Conservation (phyloP, 1,284 basidiomycete genomes). For the Ceratobasidium sp. region DNA sequence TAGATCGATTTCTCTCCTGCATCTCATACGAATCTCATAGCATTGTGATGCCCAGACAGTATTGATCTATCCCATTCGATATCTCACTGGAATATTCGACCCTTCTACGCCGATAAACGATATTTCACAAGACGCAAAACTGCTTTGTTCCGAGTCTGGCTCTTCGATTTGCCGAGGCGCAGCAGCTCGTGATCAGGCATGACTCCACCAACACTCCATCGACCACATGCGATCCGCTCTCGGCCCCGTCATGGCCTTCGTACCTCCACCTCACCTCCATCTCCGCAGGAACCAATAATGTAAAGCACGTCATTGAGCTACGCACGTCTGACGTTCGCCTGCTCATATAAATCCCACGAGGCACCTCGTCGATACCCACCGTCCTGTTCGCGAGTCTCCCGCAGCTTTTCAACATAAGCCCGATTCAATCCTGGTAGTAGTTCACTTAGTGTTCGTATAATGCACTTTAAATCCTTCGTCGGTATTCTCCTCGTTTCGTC, state of each 20-base stretch:
- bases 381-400: background rate
- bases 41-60: background rate
- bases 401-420: background rate
- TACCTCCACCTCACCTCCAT: too few relatives aligned
- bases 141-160: background rate
- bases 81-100: background rate
- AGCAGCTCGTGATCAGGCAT: background rate
- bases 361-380: background rate
- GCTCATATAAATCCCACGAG: background rate
- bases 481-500: slow-evolving; percentile 5
- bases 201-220: background rate
- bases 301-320: background rate
- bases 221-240: background rate
- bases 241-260: slow-evolving; percentile 1
- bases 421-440: background rate
- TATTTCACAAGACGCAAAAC: background rate
- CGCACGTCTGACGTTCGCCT: background rate
- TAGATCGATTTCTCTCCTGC: background rate
- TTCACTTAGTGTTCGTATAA: background rate
- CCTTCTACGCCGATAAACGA: background rate
- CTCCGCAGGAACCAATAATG: background rate
- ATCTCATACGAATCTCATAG: background rate
- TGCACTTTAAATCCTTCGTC: slow-evolving; percentile 28
- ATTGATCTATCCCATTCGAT: background rate
- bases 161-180: background rate